A percentile compares a stretch with the other conserved stretches of the same genome.
Conservation (phyloP, 2,329 filamentous ascomycete species). For the Diaporthe citrichinensis region DNA sequence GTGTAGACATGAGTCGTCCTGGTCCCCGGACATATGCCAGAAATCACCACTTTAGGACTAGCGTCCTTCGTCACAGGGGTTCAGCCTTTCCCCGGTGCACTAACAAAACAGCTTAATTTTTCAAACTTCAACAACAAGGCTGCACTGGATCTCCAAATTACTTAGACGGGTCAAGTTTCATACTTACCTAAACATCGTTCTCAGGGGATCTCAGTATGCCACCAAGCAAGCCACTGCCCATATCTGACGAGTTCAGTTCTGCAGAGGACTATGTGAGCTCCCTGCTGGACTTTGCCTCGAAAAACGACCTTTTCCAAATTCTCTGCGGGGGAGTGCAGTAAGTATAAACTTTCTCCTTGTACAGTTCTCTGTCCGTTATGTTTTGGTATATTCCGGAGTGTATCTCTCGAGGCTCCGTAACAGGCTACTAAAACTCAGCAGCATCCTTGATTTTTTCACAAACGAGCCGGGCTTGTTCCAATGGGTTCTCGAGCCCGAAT, state of each 20-base stretch:
- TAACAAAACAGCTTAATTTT: slow-evolving; percentile 16
- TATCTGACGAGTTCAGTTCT: slow-evolving; percentile 77
- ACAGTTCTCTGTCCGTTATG: no score
- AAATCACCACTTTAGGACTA: not conserved
- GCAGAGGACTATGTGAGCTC: slow-evolving; percentile 84
- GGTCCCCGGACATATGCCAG: not conserved
- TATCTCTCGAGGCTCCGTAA: no score
- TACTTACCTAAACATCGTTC: not conserved
- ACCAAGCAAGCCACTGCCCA: slow-evolving; percentile 73
- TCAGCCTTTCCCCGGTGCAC: not conserved
- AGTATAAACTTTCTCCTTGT: no score
- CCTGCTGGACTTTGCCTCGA: slow-evolving; percentile 81
- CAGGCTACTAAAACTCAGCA: no score
- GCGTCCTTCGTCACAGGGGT: not conserved
- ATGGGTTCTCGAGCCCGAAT: slow-evolving; percentile 81
- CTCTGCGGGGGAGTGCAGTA: slow-evolving; percentile 94
- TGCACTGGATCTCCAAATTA: not conserved
- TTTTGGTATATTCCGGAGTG: no score
- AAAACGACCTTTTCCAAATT: slow-evolving; percentile 83
- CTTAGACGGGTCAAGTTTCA: not conserved
- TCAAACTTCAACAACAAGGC: not conserved
- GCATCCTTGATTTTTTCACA: slow-evolving; percentile 94
- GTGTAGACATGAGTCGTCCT: not conserved
- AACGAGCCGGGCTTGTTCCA: slow-evolving; percentile 86
- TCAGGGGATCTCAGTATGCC: slow-evolving; percentile 55